Base-by-base conservation (phyloP, 176 grass and related monocot genomes). In the Thalia dealbata region DNA sequence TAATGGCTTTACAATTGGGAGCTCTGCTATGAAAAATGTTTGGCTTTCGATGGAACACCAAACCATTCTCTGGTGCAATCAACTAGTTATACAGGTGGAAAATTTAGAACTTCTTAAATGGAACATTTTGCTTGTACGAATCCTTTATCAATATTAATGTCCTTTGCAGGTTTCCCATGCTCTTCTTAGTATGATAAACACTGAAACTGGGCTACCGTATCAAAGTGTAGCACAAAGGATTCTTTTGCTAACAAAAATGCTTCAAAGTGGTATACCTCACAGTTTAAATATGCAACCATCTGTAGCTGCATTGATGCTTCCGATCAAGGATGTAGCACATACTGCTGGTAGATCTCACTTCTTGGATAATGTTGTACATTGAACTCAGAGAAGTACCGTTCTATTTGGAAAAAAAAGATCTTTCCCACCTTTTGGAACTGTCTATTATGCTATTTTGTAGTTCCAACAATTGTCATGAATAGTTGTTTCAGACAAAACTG, bases 11-110 rank as follows among this genome's bases (percentile, higher is more conserved):
- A 84, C 83, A 76, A 74, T 97, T 79, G 89, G 90, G 55, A 91
- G 85, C 85, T 92, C 93, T 21, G 86, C 84, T 76, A 84, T 97
- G 93, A 97, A 92, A 67, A 97, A 97, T 69, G 93, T 97, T 76
- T 97, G 87, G 89, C 76, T 97, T 71, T 97, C 93, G 76, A 92
- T 90, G 83, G 93, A 97, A 43, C 93, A 97, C 73, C 93, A 97
- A 62, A 80, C 83, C 76, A 97, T 97, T 79, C 85, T 97, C 30
- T 97, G 93, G 93, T 97, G 93, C 78, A 97, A 97, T 84, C 93
- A 97, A 79, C 86, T 97, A 67, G 93, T 84, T 76, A 87, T 88
- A 84, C 95, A 97, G 87, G 95, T 92, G 51, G 14, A 19, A 54
- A 62, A 9, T 61, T 44, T 61, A 27, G 29, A 61, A 19, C 27